These are phyloP conservation scores for Clathrospora elynae DNA, from an alignment of 2,329 filamentous ascomycete genomes.

Conservation along the genomic window DNA sequence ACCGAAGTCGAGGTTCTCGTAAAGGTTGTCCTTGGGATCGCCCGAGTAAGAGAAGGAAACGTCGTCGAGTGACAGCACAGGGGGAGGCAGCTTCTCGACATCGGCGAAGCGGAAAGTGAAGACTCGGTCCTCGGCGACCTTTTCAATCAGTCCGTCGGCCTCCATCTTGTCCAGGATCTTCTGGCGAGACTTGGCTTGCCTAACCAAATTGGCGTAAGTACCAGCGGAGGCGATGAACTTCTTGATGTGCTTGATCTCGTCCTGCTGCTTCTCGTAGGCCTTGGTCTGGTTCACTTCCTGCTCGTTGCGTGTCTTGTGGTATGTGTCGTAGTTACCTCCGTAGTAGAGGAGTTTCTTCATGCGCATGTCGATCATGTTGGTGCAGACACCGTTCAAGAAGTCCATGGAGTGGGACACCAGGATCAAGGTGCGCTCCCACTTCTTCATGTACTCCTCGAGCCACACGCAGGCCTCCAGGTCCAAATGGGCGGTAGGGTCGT, in stretches of 20 bases:
- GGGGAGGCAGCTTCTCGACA: conserved; percentile 98
- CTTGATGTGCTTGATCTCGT: conserved; percentile 99
- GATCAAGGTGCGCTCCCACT: conserved; percentile 97
- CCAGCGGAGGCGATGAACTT: conserved; percentile 99
- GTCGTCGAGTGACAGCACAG: conserved; percentile 93
- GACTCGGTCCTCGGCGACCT: conserved; percentile 79
- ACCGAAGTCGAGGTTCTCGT: conserved; percentile 95
- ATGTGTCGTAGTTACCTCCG: conserved; percentile 98
- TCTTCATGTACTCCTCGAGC: conserved; percentile 99
- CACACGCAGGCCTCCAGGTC: conserved; percentile 99
- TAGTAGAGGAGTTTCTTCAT: conserved; percentile 89
- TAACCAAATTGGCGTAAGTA: conserved; percentile 99
- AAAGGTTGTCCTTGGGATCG: conserved; percentile 84
- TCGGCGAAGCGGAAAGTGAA: conserved; percentile 99
- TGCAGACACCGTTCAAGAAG: conserved; percentile 98
- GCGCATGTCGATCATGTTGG: conserved; percentile 98
- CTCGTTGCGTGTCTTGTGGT: conserved; percentile 91
- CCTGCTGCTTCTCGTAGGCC: conserved; percentile 98
- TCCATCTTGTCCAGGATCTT: conserved; percentile 99
- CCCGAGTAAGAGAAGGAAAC: conserved; percentile 99
- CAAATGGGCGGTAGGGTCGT: conserved; percentile 98
- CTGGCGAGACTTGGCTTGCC: conserved; percentile 97
- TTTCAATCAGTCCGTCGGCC: conserved; percentile 97
- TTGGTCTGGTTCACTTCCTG: conserved; percentile 99
- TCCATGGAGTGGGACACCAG: conserved; percentile 98